Evolutionary conservation across 805 yeast genomes (phyloP).

Genomic region (Sporopachydermia quercuum): DNA sequence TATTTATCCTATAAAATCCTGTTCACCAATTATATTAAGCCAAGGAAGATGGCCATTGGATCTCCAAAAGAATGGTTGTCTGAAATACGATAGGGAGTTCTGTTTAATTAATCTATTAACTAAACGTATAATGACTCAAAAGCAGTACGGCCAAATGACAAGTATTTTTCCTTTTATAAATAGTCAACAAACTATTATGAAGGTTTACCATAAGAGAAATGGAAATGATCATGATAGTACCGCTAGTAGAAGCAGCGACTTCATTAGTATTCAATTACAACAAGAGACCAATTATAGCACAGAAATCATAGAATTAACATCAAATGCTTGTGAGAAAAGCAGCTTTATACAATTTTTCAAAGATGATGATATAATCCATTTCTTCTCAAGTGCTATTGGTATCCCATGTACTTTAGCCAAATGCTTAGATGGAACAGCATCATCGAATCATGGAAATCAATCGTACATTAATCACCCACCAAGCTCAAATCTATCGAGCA

Average conservation of each 20-base stretch:
- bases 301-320: neutral
- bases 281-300: too few relatives aligned
- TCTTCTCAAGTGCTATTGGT: conserved; percentile 18
- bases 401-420: conserved; percentile 23
- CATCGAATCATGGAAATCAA: conserved; percentile 7
- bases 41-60: conserved; percentile 1
- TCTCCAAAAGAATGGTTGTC: conserved; percentile 15
- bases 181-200: conserved; percentile 6
- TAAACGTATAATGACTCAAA: conserved; percentile 19
- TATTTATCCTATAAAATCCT: conserved; percentile 30
- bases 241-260: too few relatives aligned
- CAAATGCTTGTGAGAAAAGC: neutral
- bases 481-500: conserved; percentile 18
- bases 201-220: conserved; percentile 6
- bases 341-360: conserved; percentile 4
- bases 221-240: neutral
- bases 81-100: conserved; percentile 26
- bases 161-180: conserved; percentile 19
- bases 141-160: conserved; percentile 21
- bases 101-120: conserved; percentile 19
- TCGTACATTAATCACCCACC: too few relatives aligned
- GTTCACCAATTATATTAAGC: conserved; percentile 11
- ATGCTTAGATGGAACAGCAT: conserved; percentile 3
- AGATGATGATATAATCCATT: conserved; percentile 13
- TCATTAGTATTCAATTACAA: too few relatives aligned